These are phyloP conservation scores for Malassezia brasiliensis DNA, from an alignment of 1,284 basidiomycete genomes.

Conservation along the genomic window DNA sequence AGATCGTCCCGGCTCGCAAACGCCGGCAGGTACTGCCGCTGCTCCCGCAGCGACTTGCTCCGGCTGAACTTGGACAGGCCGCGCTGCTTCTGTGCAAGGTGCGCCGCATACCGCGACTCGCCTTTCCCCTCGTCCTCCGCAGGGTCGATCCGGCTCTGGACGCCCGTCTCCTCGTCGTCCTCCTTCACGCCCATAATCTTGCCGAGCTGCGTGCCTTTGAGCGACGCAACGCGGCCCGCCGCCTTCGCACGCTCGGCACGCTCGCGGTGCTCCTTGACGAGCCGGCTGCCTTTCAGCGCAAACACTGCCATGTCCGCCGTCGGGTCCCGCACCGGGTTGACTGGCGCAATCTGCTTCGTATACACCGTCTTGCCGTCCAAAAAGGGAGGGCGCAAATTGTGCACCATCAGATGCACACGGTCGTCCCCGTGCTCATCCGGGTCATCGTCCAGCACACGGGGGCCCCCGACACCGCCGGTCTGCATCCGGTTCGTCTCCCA, in stretches of 20 bases:
- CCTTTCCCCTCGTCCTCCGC: constrained; percentile 69
- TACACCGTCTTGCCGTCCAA: constrained; percentile 90
- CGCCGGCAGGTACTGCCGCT: constrained; percentile 90
- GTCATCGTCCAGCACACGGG: constrained; percentile 72
- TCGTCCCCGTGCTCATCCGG: constrained; percentile 75
- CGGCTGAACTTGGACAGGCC: constrained; percentile 61
- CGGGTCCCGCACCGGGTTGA: constrained; percentile 87
- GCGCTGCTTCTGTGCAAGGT: constrained; percentile 54
- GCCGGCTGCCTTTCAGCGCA: constrained; percentile 81
- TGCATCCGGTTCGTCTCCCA: constrained; percentile 98
- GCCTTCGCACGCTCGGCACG: constrained; percentile 67
- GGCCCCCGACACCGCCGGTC: constrained; percentile 79
- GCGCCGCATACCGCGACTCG: constrained; percentile 88
- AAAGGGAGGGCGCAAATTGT: constrained; percentile 95
- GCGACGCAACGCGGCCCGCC: constrained; percentile 81
- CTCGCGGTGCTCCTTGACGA: constrained; percentile 90
- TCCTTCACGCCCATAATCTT: constrained; percentile 97
- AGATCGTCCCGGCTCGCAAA: constrained; percentile 94
- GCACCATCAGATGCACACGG: constrained; percentile 90
- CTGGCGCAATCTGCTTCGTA: constrained; percentile 91
- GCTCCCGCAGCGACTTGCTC: constrained; percentile 77
- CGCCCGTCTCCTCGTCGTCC: constrained; percentile 56
- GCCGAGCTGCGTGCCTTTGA: constrained; percentile 84
- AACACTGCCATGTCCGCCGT: constrained; percentile 93
- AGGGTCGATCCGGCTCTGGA: constrained; percentile 12